Evolutionary conservation across 352 stramenopile genomes (phyloP), one percentile per base, ranked within the genome.

Genomic region (Phytopythium sindhum): DNA sequence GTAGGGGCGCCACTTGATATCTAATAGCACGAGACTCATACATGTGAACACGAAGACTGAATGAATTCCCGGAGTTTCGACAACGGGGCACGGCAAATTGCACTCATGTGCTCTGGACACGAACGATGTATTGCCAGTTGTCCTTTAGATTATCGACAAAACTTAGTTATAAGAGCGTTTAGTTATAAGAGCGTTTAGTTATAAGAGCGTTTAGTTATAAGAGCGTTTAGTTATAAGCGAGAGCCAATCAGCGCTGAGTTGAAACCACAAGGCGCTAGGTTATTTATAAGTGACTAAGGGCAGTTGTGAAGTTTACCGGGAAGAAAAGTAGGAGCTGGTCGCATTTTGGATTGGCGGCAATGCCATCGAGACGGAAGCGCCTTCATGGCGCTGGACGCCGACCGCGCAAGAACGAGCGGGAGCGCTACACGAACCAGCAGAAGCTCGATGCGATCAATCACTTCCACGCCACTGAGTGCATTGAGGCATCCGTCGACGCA

Each of bases 191-290:
- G n/a, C n/a, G n/a, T n/a, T 52, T 26, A 28, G 44, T 52, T 52
- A 52, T 52, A 52, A 52, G 23, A 12, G 19, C 19, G 11, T 42
- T 52, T 26, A 28, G 44, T 52, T 52, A 52, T 52, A 52, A 52
- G 23, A 12, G 19, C 19, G 44, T 52, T 52, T 28, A 52, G 23
- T 14, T 52, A 24, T 28, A 24, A 28, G 23, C 44, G 21, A 5
- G 21, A 52, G 19, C 44, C 15, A 52, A 52, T 52, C 23, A 52
- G 19, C 3, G 15, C 1, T 28, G 44, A 24, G 44, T 52, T 26
- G 19, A 52, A 52, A 52, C 10, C 44, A 26, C 5, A 28, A 12
- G 10, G 44, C 21, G 11, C 12, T 19, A 19, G 26, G 4, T 52
- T 52, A 17, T 24, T 52, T 52, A 52, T 52, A 52, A 52, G 44